Conservation (phyloP, 805 yeast species). For the Candida coquimbonensis region DNA sequence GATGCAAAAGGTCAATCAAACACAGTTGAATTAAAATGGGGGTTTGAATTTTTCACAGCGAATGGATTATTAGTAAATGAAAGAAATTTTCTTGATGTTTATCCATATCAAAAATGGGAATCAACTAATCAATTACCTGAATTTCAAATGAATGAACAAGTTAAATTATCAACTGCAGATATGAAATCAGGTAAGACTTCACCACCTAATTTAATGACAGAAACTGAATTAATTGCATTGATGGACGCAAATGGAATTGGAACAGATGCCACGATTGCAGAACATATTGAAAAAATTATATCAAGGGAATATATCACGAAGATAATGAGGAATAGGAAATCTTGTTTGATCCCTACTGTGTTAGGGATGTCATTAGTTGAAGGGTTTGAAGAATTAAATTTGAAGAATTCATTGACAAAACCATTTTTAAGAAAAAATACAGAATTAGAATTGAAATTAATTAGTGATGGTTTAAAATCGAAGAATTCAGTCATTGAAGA, state of each 20-base stretch:
- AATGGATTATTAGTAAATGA: conserved; percentile 71
- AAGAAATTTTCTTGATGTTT: conserved; percentile 74
- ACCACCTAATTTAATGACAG: conserved; percentile 82
- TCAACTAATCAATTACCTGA: conserved; percentile 56
- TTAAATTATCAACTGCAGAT: conserved; percentile 49
- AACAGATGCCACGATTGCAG: conserved; percentile 98
- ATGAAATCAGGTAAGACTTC: conserved; percentile 70
- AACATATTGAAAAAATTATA: conserved; percentile 80
- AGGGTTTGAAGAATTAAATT: conserved; percentile 76
- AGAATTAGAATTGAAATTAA: conserved; percentile 58
- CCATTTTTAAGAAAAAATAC: conserved; percentile 78
- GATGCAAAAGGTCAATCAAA: conserved; percentile 80
- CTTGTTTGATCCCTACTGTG: conserved; percentile 63
- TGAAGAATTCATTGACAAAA: conserved; percentile 73
- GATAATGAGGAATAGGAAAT: conserved; percentile 29
- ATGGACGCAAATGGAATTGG: conserved; percentile 99
- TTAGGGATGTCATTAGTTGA: conserved; percentile 83
- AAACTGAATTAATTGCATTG: conserved; percentile 80
- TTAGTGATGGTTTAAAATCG: conserved; percentile 56
- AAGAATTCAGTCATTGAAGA: conserved; percentile 49
- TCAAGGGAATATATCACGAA: conserved; percentile 58
- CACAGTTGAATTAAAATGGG: conserved; percentile 66
- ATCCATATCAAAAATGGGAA: conserved; percentile 75
- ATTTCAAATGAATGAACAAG: conserved; percentile 48
- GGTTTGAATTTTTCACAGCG: conserved; percentile 61